These are phyloP conservation scores for Cetraspora pellucida DNA, from an alignment of 192 early-diverging fungal genomes.

Conservation along the genomic window DNA sequence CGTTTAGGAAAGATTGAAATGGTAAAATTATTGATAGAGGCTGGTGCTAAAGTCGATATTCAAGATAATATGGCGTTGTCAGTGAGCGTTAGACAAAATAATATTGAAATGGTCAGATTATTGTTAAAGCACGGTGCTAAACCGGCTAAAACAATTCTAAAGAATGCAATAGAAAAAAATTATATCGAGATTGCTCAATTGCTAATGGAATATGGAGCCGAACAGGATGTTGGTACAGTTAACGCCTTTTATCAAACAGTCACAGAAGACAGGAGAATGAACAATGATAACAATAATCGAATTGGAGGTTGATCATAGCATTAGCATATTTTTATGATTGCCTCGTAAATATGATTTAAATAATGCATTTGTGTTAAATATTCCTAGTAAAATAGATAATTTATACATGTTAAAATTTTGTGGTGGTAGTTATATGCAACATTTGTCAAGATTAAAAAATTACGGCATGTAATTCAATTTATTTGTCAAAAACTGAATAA, in stretches of 20 bases:
- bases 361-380: no score
- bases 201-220: constrained; percentile 45
- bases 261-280: no score
- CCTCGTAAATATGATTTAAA: no score
- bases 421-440: no score
- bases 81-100: constrained; percentile 33
- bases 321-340: no score
- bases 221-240: constrained; percentile 17
- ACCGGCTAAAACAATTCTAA: constrained; percentile 40
- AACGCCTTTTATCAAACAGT: not conserved
- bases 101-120: constrained; percentile 38
- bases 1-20: constrained; percentile 37
- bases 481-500: no score
- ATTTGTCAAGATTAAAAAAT: no score
- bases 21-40: constrained; percentile 38
- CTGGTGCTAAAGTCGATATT: constrained; percentile 37
- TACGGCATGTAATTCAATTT: no score
- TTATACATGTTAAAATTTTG: no score
- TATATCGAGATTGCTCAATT: constrained; percentile 42
- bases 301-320: no score
- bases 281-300: no score
- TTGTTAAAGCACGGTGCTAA: constrained; percentile 42
- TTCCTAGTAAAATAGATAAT: no score
- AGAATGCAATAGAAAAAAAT: constrained; percentile 37
- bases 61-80: constrained; percentile 42